Conservation (phyloP, 164 flowering plant genomes). For the Magnolia kwangsiensis region DNA sequence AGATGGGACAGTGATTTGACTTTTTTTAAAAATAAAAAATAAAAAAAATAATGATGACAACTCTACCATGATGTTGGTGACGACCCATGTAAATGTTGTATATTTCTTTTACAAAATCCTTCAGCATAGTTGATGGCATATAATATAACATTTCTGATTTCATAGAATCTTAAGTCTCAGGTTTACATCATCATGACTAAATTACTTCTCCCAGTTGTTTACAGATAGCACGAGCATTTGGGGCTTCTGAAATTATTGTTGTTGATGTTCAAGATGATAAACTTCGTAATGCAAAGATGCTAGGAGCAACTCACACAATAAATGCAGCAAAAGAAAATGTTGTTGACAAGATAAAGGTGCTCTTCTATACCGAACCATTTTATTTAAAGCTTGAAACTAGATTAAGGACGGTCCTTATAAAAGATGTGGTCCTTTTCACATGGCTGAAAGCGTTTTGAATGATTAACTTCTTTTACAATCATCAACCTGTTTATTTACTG, state of each 20-base stretch:
- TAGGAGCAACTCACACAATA: constrained; percentile 90
- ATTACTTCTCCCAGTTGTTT: constrained; percentile 66
- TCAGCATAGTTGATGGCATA: background rate
- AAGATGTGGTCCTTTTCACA: no score
- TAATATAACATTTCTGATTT: background rate
- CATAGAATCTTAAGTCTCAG: background rate
- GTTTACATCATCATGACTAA: constrained; percentile 16
- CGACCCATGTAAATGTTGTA: no score
- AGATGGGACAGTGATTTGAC: no score
- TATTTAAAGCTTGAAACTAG: no score
- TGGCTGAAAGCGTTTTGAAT: background rate
- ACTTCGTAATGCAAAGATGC: constrained; percentile 63
- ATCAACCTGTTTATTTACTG: background rate
- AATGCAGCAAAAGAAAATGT: constrained; percentile 71
- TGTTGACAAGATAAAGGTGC: no score
- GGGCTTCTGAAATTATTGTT: constrained; percentile 90
- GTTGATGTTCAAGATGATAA: constrained; percentile 94
- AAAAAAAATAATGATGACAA: no score
- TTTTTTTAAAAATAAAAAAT: no score
- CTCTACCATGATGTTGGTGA: no score
- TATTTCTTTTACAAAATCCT: background rate
- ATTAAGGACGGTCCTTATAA: no score
- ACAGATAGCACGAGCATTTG: constrained; percentile 98
- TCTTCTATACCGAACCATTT: no score
- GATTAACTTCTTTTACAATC: background rate